Conservation (phyloP, 2,329 filamentous ascomycete genomes). For the Didymella glomerata region DNA sequence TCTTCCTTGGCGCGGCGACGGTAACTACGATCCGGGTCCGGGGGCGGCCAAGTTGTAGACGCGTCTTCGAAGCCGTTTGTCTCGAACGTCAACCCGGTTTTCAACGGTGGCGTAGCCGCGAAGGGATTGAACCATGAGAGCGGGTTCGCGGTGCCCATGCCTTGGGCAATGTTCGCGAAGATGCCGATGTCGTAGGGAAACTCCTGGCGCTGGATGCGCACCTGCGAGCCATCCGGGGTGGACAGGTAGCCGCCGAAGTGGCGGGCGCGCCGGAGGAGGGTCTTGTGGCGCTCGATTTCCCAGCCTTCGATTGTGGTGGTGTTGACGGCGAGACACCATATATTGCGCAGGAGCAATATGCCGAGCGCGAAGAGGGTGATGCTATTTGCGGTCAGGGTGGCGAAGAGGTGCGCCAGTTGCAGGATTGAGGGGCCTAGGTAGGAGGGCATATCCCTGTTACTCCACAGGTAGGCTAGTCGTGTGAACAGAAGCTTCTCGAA, state of each 20-base stretch:
- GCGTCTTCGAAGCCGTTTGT: constrained; percentile 77
- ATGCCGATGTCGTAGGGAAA: constrained; percentile 85
- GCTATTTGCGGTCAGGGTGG: constrained; percentile 66
- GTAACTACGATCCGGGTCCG: constrained; percentile 58
- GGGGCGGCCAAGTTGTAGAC: constrained; percentile 57
- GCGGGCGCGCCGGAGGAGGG: constrained; percentile 55
- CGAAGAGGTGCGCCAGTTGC: constrained; percentile 68
- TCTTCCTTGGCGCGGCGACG: constrained; percentile 26
- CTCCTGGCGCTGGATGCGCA: constrained; percentile 70
- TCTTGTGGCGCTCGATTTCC: constrained; percentile 64
- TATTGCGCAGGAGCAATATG: constrained; percentile 68
- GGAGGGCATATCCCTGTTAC: constrained; percentile 68
- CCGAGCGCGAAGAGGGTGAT: constrained; percentile 68
- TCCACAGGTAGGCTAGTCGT: constrained; percentile 69
- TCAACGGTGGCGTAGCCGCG: constrained; percentile 58
- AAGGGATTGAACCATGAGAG: constrained; percentile 76
- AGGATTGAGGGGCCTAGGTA: constrained; percentile 74
- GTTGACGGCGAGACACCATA: constrained; percentile 71
- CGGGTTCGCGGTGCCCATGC: constrained; percentile 74
- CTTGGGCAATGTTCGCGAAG: constrained; percentile 75
- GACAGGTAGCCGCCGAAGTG: constrained; percentile 65
- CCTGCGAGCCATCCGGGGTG: constrained; percentile 63
- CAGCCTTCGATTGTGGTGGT: constrained; percentile 83
- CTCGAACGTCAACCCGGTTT: constrained; percentile 68
- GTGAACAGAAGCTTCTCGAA: constrained; percentile 68